Percentiles rank a stretch among this genome's conserved stretches.
phyloP scores from a whole-genome alignment of 768 basidiomycete species.

The Albatrellus ellisii region DNA sequence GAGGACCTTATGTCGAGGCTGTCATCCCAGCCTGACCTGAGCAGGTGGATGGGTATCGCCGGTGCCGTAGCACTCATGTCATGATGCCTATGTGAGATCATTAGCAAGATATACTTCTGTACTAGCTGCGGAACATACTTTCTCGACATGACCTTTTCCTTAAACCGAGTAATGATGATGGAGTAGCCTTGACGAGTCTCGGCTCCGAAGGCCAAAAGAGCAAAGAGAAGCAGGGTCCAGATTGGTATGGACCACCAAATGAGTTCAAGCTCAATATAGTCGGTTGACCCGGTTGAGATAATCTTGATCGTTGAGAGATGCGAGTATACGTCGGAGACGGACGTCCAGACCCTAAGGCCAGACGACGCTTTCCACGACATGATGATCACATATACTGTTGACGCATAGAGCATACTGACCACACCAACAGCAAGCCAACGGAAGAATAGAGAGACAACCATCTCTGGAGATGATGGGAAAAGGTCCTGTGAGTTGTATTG shows the following conservation, averaged over 20 bases:
- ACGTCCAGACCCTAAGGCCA: constrained; percentile 6
- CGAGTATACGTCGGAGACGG: constrained; percentile 8
- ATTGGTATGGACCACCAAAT: constrained; percentile 14
- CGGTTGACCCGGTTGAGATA: neutral
- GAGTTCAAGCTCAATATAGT: constrained; percentile 5
- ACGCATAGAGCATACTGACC: constrained; percentile 10
- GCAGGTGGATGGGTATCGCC: constrained; percentile 7
- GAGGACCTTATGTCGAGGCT: constrained; percentile 7
- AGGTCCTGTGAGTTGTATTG: constrained; percentile 3
- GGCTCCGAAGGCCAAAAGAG: constrained; percentile 5
- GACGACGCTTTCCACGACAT: constrained; percentile 7
- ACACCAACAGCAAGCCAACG: constrained; percentile 5
- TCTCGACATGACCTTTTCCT: constrained; percentile 1
- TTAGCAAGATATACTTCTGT: neutral
- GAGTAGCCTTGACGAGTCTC: constrained; percentile 9
- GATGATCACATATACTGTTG: constrained; percentile 4
- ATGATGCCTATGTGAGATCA: neutral
- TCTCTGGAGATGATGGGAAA: constrained; percentile 8
- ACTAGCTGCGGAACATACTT: constrained; percentile 7
- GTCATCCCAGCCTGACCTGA: constrained; percentile 13
- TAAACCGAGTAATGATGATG: constrained; percentile 1
- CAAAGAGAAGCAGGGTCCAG: constrained; percentile 10
- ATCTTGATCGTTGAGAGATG: constrained; percentile 5
- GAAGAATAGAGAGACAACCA: constrained; percentile 7
- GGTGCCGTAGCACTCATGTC: neutral